These are phyloP conservation scores for Botrytis elliptica DNA, from an alignment of 2,329 filamentous ascomycete species.

Conservation along the genomic window DNA sequence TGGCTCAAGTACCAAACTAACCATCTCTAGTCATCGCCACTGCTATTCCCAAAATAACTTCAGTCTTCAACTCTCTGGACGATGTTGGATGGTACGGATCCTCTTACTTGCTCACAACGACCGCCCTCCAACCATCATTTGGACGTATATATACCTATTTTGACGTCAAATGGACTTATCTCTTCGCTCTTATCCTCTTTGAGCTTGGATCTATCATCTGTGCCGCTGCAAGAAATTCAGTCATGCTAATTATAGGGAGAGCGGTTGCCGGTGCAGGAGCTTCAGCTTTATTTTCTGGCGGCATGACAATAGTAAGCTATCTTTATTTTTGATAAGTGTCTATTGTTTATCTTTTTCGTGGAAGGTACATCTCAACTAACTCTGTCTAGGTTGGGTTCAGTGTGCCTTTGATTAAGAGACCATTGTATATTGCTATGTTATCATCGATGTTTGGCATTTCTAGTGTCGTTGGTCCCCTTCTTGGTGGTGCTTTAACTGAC, in stretches of 20 bases:
- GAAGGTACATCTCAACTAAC: conserved; percentile 32
- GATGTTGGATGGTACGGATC: conserved; percentile 44
- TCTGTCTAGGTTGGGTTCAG: conserved; percentile 41
- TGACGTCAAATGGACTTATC: conserved; percentile 39
- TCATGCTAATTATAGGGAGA: conserved; percentile 41
- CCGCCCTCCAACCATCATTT: conserved; percentile 39
- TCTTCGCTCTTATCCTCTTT: conserved; percentile 39
- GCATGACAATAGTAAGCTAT: conserved; percentile 22
- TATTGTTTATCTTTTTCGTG: neutral
- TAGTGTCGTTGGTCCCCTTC: conserved; percentile 40
- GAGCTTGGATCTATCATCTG: conserved; percentile 42
- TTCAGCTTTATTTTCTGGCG: conserved; percentile 40
- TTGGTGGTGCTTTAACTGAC: conserved; percentile 43
- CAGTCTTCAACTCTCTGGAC: conserved; percentile 41
- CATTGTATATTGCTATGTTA: conserved; percentile 39
- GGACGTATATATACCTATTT: conserved; percentile 41
- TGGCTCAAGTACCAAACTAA: neutral
- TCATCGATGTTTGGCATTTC: conserved; percentile 40
- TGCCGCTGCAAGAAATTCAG: conserved; percentile 39
- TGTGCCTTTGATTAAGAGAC: conserved; percentile 36
- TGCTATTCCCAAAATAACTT: conserved; percentile 46
- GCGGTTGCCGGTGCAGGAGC: conserved; percentile 41
- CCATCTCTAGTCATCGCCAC: conserved; percentile 34
- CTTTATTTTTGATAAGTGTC: neutral
- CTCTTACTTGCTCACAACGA: conserved; percentile 43